Evolutionary conservation across 345 rosid genomes (phyloP), one percentile per base, ranked within the genome.

Genomic region (Linum usitatissimum): DNA sequence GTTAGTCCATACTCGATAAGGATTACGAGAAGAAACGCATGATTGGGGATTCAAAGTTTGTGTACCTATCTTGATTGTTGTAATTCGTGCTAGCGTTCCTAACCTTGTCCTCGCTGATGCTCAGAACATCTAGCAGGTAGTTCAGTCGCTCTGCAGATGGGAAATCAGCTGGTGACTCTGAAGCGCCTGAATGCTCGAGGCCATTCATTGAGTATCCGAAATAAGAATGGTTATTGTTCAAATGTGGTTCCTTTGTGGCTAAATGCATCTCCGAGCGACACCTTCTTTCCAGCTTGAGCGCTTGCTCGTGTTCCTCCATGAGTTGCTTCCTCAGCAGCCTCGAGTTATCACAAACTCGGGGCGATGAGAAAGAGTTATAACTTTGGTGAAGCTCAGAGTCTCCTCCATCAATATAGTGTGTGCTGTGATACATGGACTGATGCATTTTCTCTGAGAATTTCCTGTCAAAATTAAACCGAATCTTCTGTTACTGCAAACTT

Each of bases 331-430:
- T 67, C 21, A 76, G 21, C 64, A 75, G 62, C 62, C 84, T 86
- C 34, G 90, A 79, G 68, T 66, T 72, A 40, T 83, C 83, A 36
- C 66, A 48, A 60, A 62, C 62, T 31, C 81, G 78, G 42, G 81
- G 76, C 70, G 68, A 96, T 91, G 62, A 1, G 49, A 53, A 55
- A 34, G 3, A 19, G 5, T 17, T 12, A 38, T 10, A 40, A 77
- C 96, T 67, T n/a, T 85, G 64, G 69, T 76, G 84, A 73, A 79
- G 69, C 68, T 87, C 99, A 0, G 76, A 30, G 76, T 92, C 93
- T 64, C 81, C 93, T 64, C 81, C 80, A 18, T 83, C 91, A 9
- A 70, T 38, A 21, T 73, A 77, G 53, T 77, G 86, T 31, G 72
- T 73, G 64, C 70, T 73, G 68, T 76, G 73, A 63, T 70, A 71